phyloP scores from a whole-genome alignment of 1,139 yeast species.

The Zygosaccharomyces sapae region DNA sequence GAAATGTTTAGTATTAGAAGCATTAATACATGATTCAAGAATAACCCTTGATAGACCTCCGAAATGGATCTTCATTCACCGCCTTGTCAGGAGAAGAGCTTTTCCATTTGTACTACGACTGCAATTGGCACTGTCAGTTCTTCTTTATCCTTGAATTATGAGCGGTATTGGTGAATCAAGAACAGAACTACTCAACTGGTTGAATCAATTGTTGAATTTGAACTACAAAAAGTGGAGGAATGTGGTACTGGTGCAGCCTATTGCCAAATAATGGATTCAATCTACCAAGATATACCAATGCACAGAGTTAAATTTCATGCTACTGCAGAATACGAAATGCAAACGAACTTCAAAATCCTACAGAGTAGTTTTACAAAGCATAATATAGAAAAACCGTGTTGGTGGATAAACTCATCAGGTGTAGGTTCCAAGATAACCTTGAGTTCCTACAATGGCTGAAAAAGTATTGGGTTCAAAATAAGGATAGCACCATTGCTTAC shows the following conservation, averaged over 20 bases:
- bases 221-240: constrained; percentile 76
- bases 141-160: too few relatives aligned
- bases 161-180: constrained; percentile 64
- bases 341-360: constrained; percentile 77
- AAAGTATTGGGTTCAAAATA: constrained; percentile 72
- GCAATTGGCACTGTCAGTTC: too few relatives aligned
- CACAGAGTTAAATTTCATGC: constrained; percentile 66
- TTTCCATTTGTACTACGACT: too few relatives aligned
- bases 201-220: constrained; percentile 64
- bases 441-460: constrained; percentile 93
- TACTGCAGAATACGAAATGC: constrained; percentile 68
- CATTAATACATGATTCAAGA: background rate
- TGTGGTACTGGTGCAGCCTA: constrained; percentile 95
- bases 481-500: constrained; percentile 56
- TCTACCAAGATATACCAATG: constrained; percentile 79
- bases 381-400: constrained; percentile 68
- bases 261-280: constrained; percentile 85
- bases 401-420: constrained; percentile 76
- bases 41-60: too few relatives aligned
- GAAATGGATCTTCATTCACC: too few relatives aligned
- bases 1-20: background rate
- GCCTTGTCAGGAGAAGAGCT: too few relatives aligned
- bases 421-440: constrained; percentile 88
- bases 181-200: constrained; percentile 80
- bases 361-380: constrained; percentile 75